Evolutionary conservation across 805 yeast genomes (phyloP), one percentile per base, ranked within the genome.

Genomic region (Naumovozyma baii): DNA sequence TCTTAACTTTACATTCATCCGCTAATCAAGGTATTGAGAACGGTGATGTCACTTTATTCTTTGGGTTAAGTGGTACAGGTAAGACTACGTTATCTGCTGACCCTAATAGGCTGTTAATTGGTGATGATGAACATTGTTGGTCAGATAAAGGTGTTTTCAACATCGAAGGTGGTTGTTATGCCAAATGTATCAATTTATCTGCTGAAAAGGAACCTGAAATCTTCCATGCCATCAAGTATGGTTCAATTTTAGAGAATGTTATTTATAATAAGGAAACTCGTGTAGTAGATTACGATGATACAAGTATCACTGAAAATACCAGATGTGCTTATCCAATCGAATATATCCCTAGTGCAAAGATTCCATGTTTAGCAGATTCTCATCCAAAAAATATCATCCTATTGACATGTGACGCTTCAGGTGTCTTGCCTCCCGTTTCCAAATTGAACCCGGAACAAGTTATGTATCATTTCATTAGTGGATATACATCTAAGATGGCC

Each of bases 51-150:
- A 85, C 97, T 18, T 74, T 90, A 57, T 90, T 90, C 78, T 90
- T 90, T 59, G 98, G 98, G 57, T 73, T 90, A 47, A 84, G 95
- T 34, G 98, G 98, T 64, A 90, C 98, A 35, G 98, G 98, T 66
- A 90, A 90, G 73, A 90, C 98, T 51, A 90, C 98, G 14, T 71
- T 90, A 54, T 83, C 95, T 53, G 97, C 97, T 40, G 97, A 90
- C 63, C 95, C 96, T 44, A 72, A 85, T 68, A 82, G 98, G 67
- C 68, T 75, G 63, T 76, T 90, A 63, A 90, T 90, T 61, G 98
- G 98, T 64, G 98, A 90, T 65, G 98, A 90, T 63, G 98, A 90
- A 71, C 98, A 90, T 72, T 90, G 97, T 73, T 90, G 98, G 98
- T 84, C 96, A 15, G 94, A 90, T 67, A 72, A 83, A 52, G 98